Conservation (phyloP, 257 asterid species). For the Nyctanthes arbortristis region DNA sequence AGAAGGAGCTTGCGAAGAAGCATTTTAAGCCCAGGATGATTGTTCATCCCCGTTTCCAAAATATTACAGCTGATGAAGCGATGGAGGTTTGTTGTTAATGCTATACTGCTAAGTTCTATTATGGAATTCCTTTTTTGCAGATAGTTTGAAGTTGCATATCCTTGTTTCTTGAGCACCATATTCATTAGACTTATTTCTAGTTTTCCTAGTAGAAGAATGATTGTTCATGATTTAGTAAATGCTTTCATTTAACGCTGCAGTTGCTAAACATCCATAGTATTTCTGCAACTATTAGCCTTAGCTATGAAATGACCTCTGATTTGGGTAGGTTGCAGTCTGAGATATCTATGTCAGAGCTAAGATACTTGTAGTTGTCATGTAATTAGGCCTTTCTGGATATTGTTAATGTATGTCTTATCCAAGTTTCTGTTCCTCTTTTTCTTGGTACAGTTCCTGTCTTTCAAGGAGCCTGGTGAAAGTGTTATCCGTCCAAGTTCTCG, state of each 20-base stretch:
- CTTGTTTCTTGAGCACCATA: neutral
- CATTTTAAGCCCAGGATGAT: constrained; percentile 91
- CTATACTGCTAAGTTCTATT: neutral
- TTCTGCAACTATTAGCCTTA: too few species aligned
- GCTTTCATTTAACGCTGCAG: neutral
- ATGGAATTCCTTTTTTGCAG: constrained; percentile 1
- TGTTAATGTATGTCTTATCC: too few species aligned
- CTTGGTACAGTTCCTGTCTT: constrained; percentile 56
- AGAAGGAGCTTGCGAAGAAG: constrained; percentile 82
- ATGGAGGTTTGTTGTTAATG: constrained; percentile 50
- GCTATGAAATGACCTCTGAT: too few species aligned
- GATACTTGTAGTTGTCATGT: too few species aligned
- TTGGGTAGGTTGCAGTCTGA: too few species aligned
- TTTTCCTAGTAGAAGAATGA: neutral
- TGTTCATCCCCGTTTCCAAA: constrained; percentile 85
- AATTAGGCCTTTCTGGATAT: too few species aligned
- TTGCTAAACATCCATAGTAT: too few species aligned
- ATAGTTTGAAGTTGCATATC: neutral
- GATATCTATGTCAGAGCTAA: too few species aligned
- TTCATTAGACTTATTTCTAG: neutral
- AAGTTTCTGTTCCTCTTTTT: too few species aligned
- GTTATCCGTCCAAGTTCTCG: constrained; percentile 88
- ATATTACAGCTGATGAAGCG: constrained; percentile 88
- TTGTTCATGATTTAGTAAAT: neutral
- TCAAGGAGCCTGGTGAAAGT: constrained; percentile 91